phyloP scores from a whole-genome alignment of 1,284 basidiomycete genomes.

The Rhodotorula sp. region DNA sequence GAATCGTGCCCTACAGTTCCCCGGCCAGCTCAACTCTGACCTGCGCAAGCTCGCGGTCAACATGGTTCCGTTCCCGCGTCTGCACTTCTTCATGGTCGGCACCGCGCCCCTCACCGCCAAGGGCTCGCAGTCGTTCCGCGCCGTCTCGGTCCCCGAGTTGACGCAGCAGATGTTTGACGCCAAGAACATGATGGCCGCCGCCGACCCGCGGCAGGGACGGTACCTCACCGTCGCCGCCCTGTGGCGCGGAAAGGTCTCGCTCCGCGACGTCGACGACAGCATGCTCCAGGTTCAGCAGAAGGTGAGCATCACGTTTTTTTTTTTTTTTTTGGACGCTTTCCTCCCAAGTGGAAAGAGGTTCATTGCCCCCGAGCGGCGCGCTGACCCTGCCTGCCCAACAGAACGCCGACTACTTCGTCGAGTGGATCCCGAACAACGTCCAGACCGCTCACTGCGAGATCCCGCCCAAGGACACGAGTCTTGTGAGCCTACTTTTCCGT shows the following conservation, averaged over 20 bases:
- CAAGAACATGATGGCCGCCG: slow-evolving; percentile 75
- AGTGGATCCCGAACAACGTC: slow-evolving; percentile 99
- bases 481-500: slow-evolving; percentile 51
- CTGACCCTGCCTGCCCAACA: too few relatives aligned
- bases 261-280: slow-evolving; percentile 98
- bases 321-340: too few relatives aligned
- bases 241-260: slow-evolving; percentile 97
- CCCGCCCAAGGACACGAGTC: slow-evolving; percentile 85
- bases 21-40: slow-evolving; percentile 95
- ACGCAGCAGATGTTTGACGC: slow-evolving; percentile 99
- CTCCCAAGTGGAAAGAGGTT: too few relatives aligned
- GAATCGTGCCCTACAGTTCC: slow-evolving; percentile 60
- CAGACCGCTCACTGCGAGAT: slow-evolving; percentile 95
- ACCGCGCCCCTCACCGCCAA: slow-evolving; percentile 92
- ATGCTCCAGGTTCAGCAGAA: slow-evolving; percentile 86
- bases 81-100: slow-evolving; percentile 99
- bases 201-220: slow-evolving; percentile 89
- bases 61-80: slow-evolving; percentile 67
- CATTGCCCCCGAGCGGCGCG: too few relatives aligned
- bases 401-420: slow-evolving; percentile 72
- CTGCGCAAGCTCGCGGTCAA: slow-evolving; percentile 92
- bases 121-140: slow-evolving; percentile 72
- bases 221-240: slow-evolving; percentile 80
- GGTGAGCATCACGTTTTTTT: slow-evolving; percentile 55
- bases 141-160: slow-evolving; percentile 91